phyloP scores from a whole-genome alignment of 2,329 filamentous ascomycete genomes.

The Aspergillus melleus region DNA sequence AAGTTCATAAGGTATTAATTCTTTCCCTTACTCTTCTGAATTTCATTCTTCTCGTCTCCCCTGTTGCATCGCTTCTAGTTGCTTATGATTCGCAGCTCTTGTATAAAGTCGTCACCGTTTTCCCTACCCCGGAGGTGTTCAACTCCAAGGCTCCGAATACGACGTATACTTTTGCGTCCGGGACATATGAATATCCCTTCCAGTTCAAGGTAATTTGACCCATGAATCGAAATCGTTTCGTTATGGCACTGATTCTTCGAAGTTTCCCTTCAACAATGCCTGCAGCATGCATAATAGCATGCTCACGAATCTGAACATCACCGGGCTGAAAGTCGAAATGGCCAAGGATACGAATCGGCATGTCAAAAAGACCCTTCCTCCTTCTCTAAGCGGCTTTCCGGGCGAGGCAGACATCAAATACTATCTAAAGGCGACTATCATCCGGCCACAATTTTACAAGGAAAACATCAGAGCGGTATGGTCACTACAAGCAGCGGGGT shows the following conservation, averaged over 20 bases:
- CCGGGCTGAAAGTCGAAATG: conserved; percentile 47
- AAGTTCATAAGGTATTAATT: conserved; percentile 48
- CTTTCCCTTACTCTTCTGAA: neutral
- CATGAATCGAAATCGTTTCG: neutral
- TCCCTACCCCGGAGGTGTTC: conserved; percentile 45
- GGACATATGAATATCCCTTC: conserved; percentile 51
- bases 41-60: too few relatives aligned
- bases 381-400: conserved; percentile 82
- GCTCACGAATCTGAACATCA: conserved; percentile 48
- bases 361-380: conserved; percentile 82
- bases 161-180: conserved; percentile 47
- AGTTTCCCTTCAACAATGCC: conserved; percentile 54
- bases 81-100: conserved; percentile 35
- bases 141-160: conserved; percentile 35
- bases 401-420: conserved; percentile 88
- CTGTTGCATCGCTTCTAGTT: neutral
- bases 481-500: neutral
- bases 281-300: conserved; percentile 47
- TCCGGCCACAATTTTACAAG: conserved; percentile 82
- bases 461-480: conserved; percentile 72
- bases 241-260: neutral
- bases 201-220: conserved; percentile 45
- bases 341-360: conserved; percentile 56
- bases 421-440: conserved; percentile 92
- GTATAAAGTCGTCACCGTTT: conserved; percentile 49